Evolutionary conservation across 352 stramenopile genomes (phyloP), one percentile per base, ranked within the genome.

Genomic region (Phytopythium oedochilum): DNA sequence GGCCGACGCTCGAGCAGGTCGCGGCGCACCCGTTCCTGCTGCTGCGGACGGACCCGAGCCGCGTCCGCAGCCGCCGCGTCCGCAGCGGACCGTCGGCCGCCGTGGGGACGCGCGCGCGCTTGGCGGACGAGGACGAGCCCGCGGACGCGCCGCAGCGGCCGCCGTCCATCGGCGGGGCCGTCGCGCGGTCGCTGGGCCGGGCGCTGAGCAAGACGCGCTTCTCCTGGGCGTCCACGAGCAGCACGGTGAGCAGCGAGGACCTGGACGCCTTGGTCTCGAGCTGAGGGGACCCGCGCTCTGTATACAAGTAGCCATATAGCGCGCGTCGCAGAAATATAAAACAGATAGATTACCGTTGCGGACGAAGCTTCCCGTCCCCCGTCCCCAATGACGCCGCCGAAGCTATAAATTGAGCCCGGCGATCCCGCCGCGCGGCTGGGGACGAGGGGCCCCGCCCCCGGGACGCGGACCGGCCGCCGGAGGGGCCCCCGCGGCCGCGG

Each of bases 1-100:
- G 74, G 10, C 61, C 57, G 20, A 81, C 72, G 17, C 38, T 79
- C 25, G 73, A 81, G 35, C 64, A 78, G 22, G 60, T 85, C 32
- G 54, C 49, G 18, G 26, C 44, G 2, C 70, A 85, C 39, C 55
- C 67, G 20, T 85, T 81, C 59, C 48, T 78, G 18, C 29, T 25
- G 7, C 25, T 2, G 3, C 26, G 29, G 29, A 32, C 29, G 29
- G 29, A 32, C n/a, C n/a, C n/a, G n/a, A n/a, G n/a, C n/a, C n/a
- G n/a, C n/a, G n/a, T n/a, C n/a, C n/a, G n/a, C n/a, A n/a, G n/a
- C n/a, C n/a, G n/a, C n/a, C n/a, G n/a, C n/a, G n/a, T n/a, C n/a
- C n/a, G n/a, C n/a, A n/a, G n/a, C n/a, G n/a, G n/a, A n/a, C n/a
- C n/a, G n/a, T n/a, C n/a, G n/a, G n/a, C n/a, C n/a, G 29, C 29